These are phyloP conservation scores for Scopulariopsis brevicaulis DNA, from an alignment of 2,329 filamentous ascomycete genomes.

Conservation along the genomic window DNA sequence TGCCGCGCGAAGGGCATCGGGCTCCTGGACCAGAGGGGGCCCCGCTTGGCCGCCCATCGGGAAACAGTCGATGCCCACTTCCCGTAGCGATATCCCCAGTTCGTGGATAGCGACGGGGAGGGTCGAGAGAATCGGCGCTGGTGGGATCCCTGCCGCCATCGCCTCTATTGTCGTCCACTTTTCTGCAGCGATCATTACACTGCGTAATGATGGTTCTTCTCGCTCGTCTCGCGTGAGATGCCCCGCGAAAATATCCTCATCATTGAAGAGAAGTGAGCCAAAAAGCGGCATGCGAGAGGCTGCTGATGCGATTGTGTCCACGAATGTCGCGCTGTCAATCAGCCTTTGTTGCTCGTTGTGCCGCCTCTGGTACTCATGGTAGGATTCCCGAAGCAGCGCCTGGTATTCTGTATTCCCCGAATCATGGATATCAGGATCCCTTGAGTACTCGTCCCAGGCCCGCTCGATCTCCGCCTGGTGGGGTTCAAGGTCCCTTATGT, in stretches of 20 bases:
- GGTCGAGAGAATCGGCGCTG: background rate
- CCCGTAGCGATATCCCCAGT: background rate
- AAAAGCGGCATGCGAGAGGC: background rate
- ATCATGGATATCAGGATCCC: background rate
- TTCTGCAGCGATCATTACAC: background rate
- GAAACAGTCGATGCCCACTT: background rate
- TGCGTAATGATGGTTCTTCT: background rate
- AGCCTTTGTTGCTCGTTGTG: background rate
- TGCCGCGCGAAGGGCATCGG: background rate
- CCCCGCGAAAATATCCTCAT: background rate
- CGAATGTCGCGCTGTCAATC: background rate
- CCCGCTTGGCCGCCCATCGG: background rate
- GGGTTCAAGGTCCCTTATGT: no score
- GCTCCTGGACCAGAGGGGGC: background rate
- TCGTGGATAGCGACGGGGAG: background rate
- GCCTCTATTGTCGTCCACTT: background rate
- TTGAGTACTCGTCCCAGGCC: background rate
- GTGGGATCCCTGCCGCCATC: background rate
- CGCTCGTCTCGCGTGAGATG: background rate
- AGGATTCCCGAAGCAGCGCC: background rate
- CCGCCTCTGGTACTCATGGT: background rate
- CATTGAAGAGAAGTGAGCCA: background rate
- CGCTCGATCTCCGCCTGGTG: background rate
- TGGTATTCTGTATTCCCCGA: background rate
- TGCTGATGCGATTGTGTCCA: background rate